Conservation (phyloP, 306 rosid genomes). For the Fragaria iinumae region DNA sequence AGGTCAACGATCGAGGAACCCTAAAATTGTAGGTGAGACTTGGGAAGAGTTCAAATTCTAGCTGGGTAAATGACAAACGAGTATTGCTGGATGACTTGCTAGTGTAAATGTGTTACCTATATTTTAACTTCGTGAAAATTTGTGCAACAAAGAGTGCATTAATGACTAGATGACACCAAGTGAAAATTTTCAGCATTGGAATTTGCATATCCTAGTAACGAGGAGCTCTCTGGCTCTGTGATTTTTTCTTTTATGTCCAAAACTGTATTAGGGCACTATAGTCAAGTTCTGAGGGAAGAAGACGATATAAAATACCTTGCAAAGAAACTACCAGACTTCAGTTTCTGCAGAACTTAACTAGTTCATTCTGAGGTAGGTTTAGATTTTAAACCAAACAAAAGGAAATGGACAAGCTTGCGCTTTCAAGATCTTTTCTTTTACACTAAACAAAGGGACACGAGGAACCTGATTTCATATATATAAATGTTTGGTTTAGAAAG, state of each 20-base stretch:
- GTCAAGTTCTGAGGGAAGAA: background rate
- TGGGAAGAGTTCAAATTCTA: constrained; percentile 8
- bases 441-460: background rate
- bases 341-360: background rate
- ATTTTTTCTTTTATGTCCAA: background rate
- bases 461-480: background rate
- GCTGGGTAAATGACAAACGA: constrained; percentile 26
- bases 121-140: constrained; percentile 12
- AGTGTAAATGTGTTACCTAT: background rate
- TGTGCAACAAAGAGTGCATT: constrained; percentile 15
- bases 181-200: constrained; percentile 25
- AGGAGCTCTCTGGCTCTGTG: constrained; percentile 12
- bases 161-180: constrained; percentile 20
- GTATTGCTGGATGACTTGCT: background rate
- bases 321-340: background rate
- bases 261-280: background rate
- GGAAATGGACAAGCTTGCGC: constrained; percentile 10
- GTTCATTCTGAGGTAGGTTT: background rate
- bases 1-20: constrained; percentile 29
- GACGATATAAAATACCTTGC: background rate
- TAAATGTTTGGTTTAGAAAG: background rate
- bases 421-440: background rate
- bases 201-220: constrained; percentile 14
- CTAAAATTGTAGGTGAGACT: constrained; percentile 9
- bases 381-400: background rate